A percentile compares a stretch with the other conserved stretches of the same genome.
phyloP scores from a whole-genome alignment of 1,284 basidiomycete species.

The Cerrena zonata region DNA sequence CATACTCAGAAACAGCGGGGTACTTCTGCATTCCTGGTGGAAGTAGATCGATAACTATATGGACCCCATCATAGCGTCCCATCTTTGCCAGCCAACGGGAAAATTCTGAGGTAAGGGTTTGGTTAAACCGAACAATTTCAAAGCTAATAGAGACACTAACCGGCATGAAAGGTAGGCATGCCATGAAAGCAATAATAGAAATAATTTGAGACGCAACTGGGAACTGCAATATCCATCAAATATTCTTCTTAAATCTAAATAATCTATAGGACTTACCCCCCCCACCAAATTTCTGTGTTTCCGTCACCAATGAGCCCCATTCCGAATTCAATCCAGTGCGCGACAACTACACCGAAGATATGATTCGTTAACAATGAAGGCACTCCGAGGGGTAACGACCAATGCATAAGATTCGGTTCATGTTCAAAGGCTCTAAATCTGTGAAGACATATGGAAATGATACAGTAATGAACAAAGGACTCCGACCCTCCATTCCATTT shows the following conservation, averaged over 20 bases:
- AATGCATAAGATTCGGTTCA: too few species aligned
- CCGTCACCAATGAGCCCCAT: constrained; percentile 45
- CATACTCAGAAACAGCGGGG: constrained; percentile 25
- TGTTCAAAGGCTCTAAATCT: too few species aligned
- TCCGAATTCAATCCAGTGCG: constrained; percentile 52
- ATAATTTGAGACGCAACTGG: constrained; percentile 47
- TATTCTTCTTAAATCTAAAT: background rate
- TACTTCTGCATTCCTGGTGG: constrained; percentile 25
- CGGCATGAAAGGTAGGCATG: constrained; percentile 23
- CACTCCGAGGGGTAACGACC: constrained; percentile 39
- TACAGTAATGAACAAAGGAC: too few species aligned
- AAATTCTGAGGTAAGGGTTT: constrained; percentile 32
- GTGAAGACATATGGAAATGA: too few species aligned
- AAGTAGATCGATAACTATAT: constrained; percentile 34
- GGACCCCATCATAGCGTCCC: constrained; percentile 43
- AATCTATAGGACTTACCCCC: constrained; percentile 26
- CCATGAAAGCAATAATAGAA: constrained; percentile 38
- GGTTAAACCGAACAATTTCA: constrained; percentile 24
- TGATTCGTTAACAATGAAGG: constrained; percentile 36
- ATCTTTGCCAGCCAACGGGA: constrained; percentile 53
- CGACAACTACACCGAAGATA: constrained; percentile 49
- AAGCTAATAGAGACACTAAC: too few species aligned
- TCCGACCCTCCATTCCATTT: too few species aligned
- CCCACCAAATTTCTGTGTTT: constrained; percentile 35
- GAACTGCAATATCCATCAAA: too few species aligned